Conservation (phyloP, 1,139 yeast species). For the Magnusiomyces ingens region DNA sequence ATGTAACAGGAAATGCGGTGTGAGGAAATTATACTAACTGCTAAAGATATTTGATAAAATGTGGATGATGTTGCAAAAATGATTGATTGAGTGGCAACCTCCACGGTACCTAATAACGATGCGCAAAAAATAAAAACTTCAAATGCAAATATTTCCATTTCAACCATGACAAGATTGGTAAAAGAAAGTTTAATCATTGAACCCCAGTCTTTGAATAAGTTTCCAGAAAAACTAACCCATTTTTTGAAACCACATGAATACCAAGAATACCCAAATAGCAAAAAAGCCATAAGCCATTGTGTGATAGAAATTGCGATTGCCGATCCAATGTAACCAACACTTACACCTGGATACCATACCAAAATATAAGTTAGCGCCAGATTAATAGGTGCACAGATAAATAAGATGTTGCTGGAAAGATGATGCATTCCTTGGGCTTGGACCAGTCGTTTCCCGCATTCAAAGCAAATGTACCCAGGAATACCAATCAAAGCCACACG, state of each 20-base stretch:
- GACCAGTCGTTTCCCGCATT: slow-evolving; percentile 67
- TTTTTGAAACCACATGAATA: slow-evolving; percentile 58
- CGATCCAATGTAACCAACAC: slow-evolving; percentile 57
- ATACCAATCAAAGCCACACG: slow-evolving; percentile 64
- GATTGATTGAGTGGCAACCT: slow-evolving; percentile 84
- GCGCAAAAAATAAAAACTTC: slow-evolving; percentile 66
- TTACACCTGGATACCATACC: slow-evolving; percentile 64
- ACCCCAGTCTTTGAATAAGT: slow-evolving; percentile 49
- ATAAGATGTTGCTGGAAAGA: slow-evolving; percentile 72
- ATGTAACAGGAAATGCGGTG: slow-evolving; percentile 83
- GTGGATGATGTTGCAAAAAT: slow-evolving; percentile 74
- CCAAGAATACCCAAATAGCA: slow-evolving; percentile 46
- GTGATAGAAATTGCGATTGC: slow-evolving; percentile 56
- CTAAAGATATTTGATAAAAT: slow-evolving; percentile 81
- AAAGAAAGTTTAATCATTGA: slow-evolving; percentile 61
- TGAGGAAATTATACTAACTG: slow-evolving; percentile 78
- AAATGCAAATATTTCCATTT: slow-evolving; percentile 78
- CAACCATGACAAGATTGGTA: slow-evolving; percentile 77
- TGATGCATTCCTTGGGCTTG: slow-evolving; percentile 91
- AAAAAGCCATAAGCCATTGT: slow-evolving; percentile 55
- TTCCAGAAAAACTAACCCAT: slow-evolving; percentile 57
- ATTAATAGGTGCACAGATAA: slow-evolving; percentile 74
- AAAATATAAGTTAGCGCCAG: slow-evolving; percentile 60
- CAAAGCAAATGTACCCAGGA: slow-evolving; percentile 78
- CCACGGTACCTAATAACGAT: slow-evolving; percentile 73